Conservation (phyloP, 176 grass and related monocot genomes). For the Tuctoria greenei region DNA sequence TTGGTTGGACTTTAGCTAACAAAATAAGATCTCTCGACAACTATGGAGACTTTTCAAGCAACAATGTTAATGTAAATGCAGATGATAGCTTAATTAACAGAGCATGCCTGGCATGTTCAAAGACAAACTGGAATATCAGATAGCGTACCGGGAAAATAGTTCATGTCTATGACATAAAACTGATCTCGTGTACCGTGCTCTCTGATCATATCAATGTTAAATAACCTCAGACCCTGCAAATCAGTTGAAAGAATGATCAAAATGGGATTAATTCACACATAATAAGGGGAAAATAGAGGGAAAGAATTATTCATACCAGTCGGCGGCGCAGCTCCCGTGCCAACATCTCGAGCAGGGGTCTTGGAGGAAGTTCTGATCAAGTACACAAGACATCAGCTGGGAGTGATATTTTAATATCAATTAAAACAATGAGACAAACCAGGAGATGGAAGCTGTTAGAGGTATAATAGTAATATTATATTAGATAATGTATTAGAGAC, state of each 20-base stretch:
- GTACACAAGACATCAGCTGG: constrained; percentile 29
- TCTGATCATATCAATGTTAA: constrained; percentile 96
- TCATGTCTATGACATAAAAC: constrained; percentile 99
- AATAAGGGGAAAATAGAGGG: neutral
- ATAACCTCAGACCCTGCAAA: constrained; percentile 82
- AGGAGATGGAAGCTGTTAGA: no score
- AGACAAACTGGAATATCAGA: constrained; percentile 22
- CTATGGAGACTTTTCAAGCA: neutral
- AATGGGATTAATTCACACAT: neutral
- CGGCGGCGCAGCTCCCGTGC: constrained; percentile 67
- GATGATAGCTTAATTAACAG: constrained; percentile 8
- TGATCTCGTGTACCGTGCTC: constrained; percentile 80
- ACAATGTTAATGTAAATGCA: neutral
- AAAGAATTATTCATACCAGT: constrained; percentile 53
- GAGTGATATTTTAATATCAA: constrained; percentile 5
- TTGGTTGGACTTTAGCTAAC: neutral
- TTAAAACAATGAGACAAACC: neutral
- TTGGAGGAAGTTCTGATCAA: constrained; percentile 79
- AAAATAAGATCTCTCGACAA: constrained; percentile 6
- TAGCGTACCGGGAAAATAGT: constrained; percentile 87
- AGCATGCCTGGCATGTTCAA: neutral
- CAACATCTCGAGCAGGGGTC: constrained; percentile 76
- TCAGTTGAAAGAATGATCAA: constrained; percentile 9
- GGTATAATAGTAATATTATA: no score
- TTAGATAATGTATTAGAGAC: no score